Evolutionary conservation across 2,329 filamentous ascomycete genomes (phyloP).

Genomic region (Colletotrichum sp.): DNA sequence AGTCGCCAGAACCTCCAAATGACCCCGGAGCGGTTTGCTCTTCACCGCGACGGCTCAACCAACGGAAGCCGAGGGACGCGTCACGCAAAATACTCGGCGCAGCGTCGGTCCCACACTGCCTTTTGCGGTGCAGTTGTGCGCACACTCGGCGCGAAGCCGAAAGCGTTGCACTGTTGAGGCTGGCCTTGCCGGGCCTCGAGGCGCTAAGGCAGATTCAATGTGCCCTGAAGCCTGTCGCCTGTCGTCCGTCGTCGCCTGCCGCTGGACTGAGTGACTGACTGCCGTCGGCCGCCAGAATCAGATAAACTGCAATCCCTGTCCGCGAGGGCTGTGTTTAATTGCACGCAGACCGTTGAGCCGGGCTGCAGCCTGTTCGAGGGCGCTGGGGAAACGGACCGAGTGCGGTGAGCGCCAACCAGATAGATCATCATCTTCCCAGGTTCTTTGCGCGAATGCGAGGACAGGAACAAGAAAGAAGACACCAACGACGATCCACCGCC

Average conservation of each 20-base stretch:
- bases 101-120: neutral
- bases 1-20: neutral
- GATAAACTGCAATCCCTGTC: neutral
- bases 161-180: neutral
- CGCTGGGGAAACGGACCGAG: neutral
- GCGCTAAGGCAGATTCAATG: neutral
- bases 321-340: neutral
- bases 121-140: neutral
- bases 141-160: neutral
- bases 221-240: neutral
- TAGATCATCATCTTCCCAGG: neutral
- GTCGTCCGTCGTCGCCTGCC: neutral
- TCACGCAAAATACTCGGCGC: neutral
- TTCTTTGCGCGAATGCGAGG: neutral
- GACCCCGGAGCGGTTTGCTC: neutral
- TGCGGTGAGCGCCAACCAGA: neutral
- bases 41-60: neutral
- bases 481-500: neutral
- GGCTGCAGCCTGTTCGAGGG: neutral
- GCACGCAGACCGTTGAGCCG: neutral
- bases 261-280: neutral
- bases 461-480: neutral
- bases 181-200: neutral
- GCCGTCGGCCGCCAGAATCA: neutral
- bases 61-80: slow-evolving; percentile 6